These are phyloP conservation scores for Talaromyces sp. DNA, from an alignment of 2,329 filamentous ascomycete species.

Conservation along the genomic window DNA sequence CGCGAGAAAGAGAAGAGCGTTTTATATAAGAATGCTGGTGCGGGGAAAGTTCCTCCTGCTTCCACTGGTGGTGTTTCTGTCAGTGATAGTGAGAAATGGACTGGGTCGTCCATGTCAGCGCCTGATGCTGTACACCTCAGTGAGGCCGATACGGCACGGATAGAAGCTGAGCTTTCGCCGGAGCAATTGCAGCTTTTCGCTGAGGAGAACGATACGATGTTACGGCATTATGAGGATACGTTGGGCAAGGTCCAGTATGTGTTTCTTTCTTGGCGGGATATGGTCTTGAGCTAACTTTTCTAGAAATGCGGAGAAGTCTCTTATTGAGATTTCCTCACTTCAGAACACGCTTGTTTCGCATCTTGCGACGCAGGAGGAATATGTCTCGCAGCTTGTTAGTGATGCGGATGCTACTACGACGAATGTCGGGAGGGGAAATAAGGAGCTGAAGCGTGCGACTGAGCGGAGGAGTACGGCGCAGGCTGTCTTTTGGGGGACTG, in stretches of 20 bases:
- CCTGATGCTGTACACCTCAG: slow-evolving; percentile 31
- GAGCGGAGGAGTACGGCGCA: slow-evolving; percentile 72
- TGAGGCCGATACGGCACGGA: slow-evolving; percentile 38
- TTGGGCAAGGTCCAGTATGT: slow-evolving; percentile 89
- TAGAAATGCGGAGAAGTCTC: slow-evolving; percentile 84
- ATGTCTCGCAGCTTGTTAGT: slow-evolving; percentile 84
- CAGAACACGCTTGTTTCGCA: slow-evolving; percentile 88
- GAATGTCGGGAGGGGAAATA: slow-evolving; percentile 87
- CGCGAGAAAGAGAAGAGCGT: slow-evolving; percentile 88
- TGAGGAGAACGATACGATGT: slow-evolving; percentile 87
- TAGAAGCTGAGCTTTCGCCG: slow-evolving; percentile 67
- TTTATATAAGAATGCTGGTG: slow-evolving; percentile 63
- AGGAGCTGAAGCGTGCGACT: slow-evolving; percentile 82
- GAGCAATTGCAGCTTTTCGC: slow-evolving; percentile 94
- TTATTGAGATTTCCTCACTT: slow-evolving; percentile 89
- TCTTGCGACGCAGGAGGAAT: slow-evolving; percentile 79
- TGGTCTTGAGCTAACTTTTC: neutral
- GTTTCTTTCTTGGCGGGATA: neutral
- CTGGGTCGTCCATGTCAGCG: slow-evolving; percentile 22
- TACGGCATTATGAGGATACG: slow-evolving; percentile 92
- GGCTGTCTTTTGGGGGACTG: slow-evolving; percentile 79
- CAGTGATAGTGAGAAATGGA: neutral
- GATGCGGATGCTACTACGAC: slow-evolving; percentile 81
- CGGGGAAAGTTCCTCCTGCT: neutral
- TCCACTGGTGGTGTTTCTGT: neutral